Evolutionary conservation across 2,329 filamentous ascomycete genomes (phyloP), one percentile per base, ranked within the genome.

Genomic region (Epicoccum nigrum): DNA sequence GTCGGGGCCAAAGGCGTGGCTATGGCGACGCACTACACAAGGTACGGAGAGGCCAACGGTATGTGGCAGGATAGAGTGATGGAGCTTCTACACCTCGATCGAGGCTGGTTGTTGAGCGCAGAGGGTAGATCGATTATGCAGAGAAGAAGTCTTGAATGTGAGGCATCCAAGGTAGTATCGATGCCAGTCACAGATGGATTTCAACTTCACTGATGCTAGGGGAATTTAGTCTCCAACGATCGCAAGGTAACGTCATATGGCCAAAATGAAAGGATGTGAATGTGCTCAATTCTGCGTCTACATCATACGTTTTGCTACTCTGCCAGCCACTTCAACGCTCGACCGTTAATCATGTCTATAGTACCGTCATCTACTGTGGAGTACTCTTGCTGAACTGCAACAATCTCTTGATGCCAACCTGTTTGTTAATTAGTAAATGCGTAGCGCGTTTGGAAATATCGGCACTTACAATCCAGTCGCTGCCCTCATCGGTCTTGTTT

Each of bases 391-490:
- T 71, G 47, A 73, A 73, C 39, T 70, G 67, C 45, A 73, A 70
- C 59, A 73, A 58, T 32, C 70, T 64, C 62, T 72, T 73, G 21
- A 73, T 68, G 56, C 70, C 70, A 55, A 72, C 64, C 70, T 73
- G 20, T 16, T 3, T 7, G 13, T 32, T 30, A 7, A 15, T 59
- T 55, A 61, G 51, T 12, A 11, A 17, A 20, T 4, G n/a, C 13
- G 2, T 15, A 3, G 8, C 0, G 20, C 13, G 3, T 23, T 1
- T 9, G 4, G 20, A 37, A 42, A 34, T n/a, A 20, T 16, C n/a
- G 7, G 20, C 1, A 75, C 77, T 74, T 60, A 80, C 78, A 75
- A 81, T 77, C 78, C 78, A 81, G 58, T 78, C 74, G 45, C 74
- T 76, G 7, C 78, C 78, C 63, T 80, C 77, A 51, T 79, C 76